A percentile compares a stretch with the other conserved stretches of the same genome.
Conservation (phyloP, 2,329 filamentous ascomycete genomes). For the Neofusicoccum ribis region DNA sequence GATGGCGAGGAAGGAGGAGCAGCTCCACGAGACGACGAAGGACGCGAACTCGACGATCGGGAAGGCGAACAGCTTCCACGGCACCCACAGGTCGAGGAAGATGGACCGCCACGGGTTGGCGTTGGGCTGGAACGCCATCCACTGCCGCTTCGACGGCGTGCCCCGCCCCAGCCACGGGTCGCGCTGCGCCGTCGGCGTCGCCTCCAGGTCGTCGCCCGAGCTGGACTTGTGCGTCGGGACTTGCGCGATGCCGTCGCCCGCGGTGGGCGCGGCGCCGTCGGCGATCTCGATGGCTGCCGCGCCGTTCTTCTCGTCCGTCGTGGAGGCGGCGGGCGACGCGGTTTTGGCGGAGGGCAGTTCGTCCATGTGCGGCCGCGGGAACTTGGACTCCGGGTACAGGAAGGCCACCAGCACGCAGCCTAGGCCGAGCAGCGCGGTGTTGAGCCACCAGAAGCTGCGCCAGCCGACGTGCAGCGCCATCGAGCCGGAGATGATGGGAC, state of each 20-base stretch:
- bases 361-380: slow-evolving; percentile 47
- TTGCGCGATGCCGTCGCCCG: slow-evolving; percentile 23
- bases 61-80: slow-evolving; percentile 62
- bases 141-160: slow-evolving; percentile 56
- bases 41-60: slow-evolving; percentile 64
- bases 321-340: slow-evolving; percentile 14
- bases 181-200: slow-evolving; percentile 41
- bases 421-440: slow-evolving; percentile 55
- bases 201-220: slow-evolving; percentile 23
- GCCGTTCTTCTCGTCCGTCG: slow-evolving; percentile 27
- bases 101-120: slow-evolving; percentile 49
- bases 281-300: slow-evolving; percentile 22
- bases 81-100: slow-evolving; percentile 58
- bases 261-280: slow-evolving; percentile 19
- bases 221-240: slow-evolving; percentile 26
- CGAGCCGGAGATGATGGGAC: slow-evolving; percentile 59
- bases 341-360: slow-evolving; percentile 22
- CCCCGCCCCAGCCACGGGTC: slow-evolving; percentile 60
- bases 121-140: slow-evolving; percentile 53
- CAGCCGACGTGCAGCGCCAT: slow-evolving; percentile 62
- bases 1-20: slow-evolving; percentile 58
- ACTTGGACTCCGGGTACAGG: slow-evolving; percentile 65
- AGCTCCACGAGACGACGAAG: slow-evolving; percentile 63
- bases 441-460: slow-evolving; percentile 68
- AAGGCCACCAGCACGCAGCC: slow-evolving; percentile 56